phyloP scores from a whole-genome alignment of 768 basidiomycete species.

The Russula sp. region DNA sequence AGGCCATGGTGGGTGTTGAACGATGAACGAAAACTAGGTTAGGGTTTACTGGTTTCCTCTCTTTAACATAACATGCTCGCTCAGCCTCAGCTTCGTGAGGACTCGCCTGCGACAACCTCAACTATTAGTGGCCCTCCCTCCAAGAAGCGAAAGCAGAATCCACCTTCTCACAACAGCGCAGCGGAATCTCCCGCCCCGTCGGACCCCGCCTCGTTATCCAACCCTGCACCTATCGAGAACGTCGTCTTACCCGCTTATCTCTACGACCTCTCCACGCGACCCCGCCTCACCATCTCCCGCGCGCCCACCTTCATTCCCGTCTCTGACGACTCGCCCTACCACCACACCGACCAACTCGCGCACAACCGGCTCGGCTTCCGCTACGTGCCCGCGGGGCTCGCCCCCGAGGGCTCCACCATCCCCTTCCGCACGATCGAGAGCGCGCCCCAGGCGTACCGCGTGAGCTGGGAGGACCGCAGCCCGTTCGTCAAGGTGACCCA shows the following conservation, averaged over 20 bases:
- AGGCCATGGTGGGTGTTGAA: background rate
- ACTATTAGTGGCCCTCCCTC: conserved; percentile 7
- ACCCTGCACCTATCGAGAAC: conserved; percentile 36
- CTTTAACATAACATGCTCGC: background rate
- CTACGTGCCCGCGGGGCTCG: conserved; percentile 74
- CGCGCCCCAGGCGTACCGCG: conserved; percentile 58
- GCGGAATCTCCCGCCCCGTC: conserved; percentile 34
- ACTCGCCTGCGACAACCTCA: conserved; percentile 23
- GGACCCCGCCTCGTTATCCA: conserved; percentile 25
- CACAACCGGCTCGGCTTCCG: conserved; percentile 75
- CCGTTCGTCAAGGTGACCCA: conserved; percentile 71
- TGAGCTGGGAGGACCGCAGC: conserved; percentile 90
- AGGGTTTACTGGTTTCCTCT: conserved; percentile 16
- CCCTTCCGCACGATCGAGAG: conserved; percentile 80
- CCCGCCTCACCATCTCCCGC: conserved; percentile 67
- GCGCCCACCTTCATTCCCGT: conserved; percentile 62
- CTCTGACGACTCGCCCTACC: conserved; percentile 50
- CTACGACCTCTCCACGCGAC: conserved; percentile 61
- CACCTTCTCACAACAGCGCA: conserved; percentile 23
- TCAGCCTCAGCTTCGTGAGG: conserved; percentile 27
- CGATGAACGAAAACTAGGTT: conserved; percentile 11
- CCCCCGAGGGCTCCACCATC: conserved; percentile 47
- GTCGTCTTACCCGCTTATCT: conserved; percentile 55
- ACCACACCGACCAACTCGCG: conserved; percentile 63
- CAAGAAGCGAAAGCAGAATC: conserved; percentile 24